Base-by-base conservation (phyloP, 2,329 filamentous ascomycete species). In the Chalara sp. region DNA sequence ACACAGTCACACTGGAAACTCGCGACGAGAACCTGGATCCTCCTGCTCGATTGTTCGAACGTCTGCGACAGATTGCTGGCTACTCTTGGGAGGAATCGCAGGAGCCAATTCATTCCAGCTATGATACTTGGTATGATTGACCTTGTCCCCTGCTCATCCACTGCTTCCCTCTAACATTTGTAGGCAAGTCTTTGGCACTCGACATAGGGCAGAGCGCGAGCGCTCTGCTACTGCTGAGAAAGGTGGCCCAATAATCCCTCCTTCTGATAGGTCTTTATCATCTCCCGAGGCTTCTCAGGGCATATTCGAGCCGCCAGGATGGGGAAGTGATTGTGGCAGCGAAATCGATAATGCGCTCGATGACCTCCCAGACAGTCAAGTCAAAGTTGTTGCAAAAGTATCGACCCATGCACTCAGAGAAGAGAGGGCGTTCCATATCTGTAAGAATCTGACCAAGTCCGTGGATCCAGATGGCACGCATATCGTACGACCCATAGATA, bases 361-460 rank as follows among this genome's bases (percentile, higher is more conserved):
- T 21, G 21, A 21, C 21, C 21, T 21, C 21, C 21, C 21, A 21
- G 3, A 21, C 21, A 21, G 21, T 21, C 21, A 21, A 21, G 35
- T 56, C n/a, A 44, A 79, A 6, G 84, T 96, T 5, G 75, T 96
- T 31, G 92, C 90, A 42, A 83, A 89, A 28, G 76, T 96, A 43
- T 96, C 91, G 0, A 84, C 81, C 55, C 89, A 96, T 68, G 78
- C 85, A 12, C 73, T 96, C 48, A 83, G 91, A 6, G 81, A 96
- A 59, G 91, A 97, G 72, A 78, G 91, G 55, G 86, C 92, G 51
- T 96, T 87, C 63, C 87, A 95, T 61, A 87, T 93, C 58, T 81
- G 84, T 63, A 89, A 86, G 68, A 81, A 76, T 53, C 74, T 96
- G 46, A 81, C 84, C 39, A 75, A 79, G 50, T 82, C 83, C 11